Evolutionary conservation across 352 stramenopile genomes (phyloP).

Genomic region (Pythium folliculosum): DNA sequence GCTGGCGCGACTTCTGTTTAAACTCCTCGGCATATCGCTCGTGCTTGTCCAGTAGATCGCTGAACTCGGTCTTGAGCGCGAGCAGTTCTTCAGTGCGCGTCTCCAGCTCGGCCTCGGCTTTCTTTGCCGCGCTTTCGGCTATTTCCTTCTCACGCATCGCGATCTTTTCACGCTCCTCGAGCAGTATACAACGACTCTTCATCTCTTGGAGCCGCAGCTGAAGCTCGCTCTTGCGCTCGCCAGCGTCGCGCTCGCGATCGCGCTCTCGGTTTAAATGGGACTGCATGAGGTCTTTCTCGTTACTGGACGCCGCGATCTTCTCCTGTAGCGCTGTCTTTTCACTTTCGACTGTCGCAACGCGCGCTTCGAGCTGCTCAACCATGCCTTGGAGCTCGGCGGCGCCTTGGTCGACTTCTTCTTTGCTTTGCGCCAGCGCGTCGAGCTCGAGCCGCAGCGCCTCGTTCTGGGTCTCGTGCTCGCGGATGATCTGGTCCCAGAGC

Average conservation of each 20-base stretch:
- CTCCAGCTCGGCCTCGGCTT: constrained; percentile 42
- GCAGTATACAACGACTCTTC: constrained; percentile 39
- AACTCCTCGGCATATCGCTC: constrained; percentile 39
- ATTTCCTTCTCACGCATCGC: constrained; percentile 49
- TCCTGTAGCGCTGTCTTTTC: constrained; percentile 50
- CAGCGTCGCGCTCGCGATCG: constrained; percentile 37
- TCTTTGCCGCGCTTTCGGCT: constrained; percentile 32
- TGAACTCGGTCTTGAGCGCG: constrained; percentile 63
- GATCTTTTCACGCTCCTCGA: constrained; percentile 51
- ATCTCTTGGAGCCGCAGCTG: constrained; percentile 47
- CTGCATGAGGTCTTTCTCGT: constrained; percentile 35
- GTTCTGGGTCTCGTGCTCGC: constrained; percentile 64
- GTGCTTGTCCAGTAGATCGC: constrained; percentile 59
- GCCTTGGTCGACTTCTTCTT: constrained; percentile 27
- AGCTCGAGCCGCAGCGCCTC: constrained; percentile 47
- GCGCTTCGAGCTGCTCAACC: constrained; percentile 39
- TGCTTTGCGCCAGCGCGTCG: constrained; percentile 33
- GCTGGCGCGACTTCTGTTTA: constrained; percentile 43
- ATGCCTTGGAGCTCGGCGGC: constrained; percentile 32
- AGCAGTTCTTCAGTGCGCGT: constrained; percentile 50
- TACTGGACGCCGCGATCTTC: constrained; percentile 35
- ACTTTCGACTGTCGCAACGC: constrained; percentile 30
- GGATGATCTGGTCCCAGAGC: constrained; percentile 76
- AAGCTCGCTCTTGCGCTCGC: constrained; percentile 37
- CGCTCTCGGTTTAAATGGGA: constrained; percentile 44